Base-by-base conservation (phyloP, 1,284 basidiomycete species). In the Apiotrichum mycotoxinovorans region DNA sequence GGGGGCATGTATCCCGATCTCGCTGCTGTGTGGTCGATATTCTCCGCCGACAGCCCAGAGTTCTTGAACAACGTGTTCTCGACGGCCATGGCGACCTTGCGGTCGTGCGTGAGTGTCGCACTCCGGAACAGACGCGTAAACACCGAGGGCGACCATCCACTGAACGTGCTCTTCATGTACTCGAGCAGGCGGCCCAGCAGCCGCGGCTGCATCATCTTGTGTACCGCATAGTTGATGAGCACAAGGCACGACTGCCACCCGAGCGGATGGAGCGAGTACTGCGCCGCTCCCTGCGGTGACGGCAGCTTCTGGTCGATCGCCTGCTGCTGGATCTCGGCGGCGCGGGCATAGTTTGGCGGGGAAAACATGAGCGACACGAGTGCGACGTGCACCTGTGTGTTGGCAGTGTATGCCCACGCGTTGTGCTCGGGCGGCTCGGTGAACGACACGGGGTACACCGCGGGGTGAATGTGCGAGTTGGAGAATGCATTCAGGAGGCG, bases 381-480 rank as follows among this genome's bases (percentile, higher is more conserved):
- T 8, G 75, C 75, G 34, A 72, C 64, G 45, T 75, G 72, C 18
- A 74, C 68, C 45, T 78, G 77, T 1, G 73, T 74, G 47, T 69
- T 70, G 4, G 76, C 73, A 1, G 75, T 69, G 57, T 72, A 78
- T 1, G 73, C 73, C 70, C 70, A 72, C 17, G 50, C 37, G 22
- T 66, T 54, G 23, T 38, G 22, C 10, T 59, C 54, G 22, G 59
- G 56, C 44, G 58, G 37, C 30, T 68, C 65, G 5, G 72, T 30
- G 34, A 50, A 42, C 9, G 46, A 50, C 25, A 68, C 69, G 10
- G 77, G 75, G 54, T 69, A 77, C 3, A 78, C 71, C 3, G 67
- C 61, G 0, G 75, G 75, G 20, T 63, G 44, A 27, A 57, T 57
- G 7, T 67, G 68, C 1, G 72, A 66, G 12, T 55, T 26, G 18